Percentiles rank a stretch among this genome's conserved stretches.
Conservation (phyloP, 73 alveolate genomes). For the Paramecium pentaurelia region DNA sequence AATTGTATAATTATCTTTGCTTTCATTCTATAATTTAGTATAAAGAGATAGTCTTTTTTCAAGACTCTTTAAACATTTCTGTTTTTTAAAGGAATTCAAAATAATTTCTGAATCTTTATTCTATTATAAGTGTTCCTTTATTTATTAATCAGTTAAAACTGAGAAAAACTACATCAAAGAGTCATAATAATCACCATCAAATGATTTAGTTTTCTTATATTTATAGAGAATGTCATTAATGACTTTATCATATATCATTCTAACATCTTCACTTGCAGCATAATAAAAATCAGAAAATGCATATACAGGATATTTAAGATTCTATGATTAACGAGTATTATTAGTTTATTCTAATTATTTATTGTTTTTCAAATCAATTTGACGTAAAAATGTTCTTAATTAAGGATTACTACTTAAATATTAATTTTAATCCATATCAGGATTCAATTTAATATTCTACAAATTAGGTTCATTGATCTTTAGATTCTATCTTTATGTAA, state of each 20-base stretch:
- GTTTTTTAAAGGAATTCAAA: neutral
- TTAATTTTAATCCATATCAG: neutral
- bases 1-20: neutral
- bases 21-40: neutral
- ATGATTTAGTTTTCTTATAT: neutral
- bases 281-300: constrained; percentile 20
- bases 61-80: neutral
- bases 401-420: neutral
- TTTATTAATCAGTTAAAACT: neutral
- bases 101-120: neutral
- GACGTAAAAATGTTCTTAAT: neutral
- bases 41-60: neutral
- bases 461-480: neutral
- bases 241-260: neutral
- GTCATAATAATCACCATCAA: constrained; percentile 17
- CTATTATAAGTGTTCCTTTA: neutral
- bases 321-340: neutral
- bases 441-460: neutral
- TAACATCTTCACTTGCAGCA: constrained; percentile 1
- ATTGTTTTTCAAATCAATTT: neutral
- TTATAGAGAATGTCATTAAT: neutral
- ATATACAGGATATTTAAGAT: constrained; percentile 4
- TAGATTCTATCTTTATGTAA: neutral
- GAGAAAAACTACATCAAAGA: neutral
- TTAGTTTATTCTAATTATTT: neutral